Conservation (phyloP, 1,284 basidiomycete species). For the Rhodotorula sp. region DNA sequence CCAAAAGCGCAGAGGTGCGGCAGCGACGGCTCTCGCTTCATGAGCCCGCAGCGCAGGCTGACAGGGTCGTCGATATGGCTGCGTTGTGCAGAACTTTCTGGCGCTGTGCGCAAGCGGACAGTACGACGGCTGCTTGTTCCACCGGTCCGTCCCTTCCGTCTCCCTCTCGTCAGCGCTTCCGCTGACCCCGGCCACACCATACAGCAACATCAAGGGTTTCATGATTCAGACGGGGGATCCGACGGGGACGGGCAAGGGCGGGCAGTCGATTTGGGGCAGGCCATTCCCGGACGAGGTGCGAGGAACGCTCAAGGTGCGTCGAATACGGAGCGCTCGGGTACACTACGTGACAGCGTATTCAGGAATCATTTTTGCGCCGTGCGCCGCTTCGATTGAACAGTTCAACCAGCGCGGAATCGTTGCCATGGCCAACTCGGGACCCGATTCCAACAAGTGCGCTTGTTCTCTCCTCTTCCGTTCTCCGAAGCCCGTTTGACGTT, state of each 20-base stretch:
- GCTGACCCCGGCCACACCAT: not conserved
- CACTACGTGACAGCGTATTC: no score
- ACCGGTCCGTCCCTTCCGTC: conserved; percentile 55
- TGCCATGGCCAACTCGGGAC: conserved; percentile 96
- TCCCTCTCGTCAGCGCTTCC: not conserved
- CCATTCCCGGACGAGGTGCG: conserved; percentile 87
- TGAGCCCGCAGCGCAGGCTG: no score
- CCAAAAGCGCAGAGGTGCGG: conserved; percentile 84
- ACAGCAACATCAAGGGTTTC: conserved; percentile 87
- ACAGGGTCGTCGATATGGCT: not conserved
- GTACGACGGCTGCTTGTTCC: conserved; percentile 85
- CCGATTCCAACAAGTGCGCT: conserved; percentile 80
- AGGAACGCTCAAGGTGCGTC: conserved; percentile 79
- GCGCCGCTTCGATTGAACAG: conserved; percentile 54
- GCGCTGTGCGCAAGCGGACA: conserved; percentile 86
- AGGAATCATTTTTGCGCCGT: not conserved
- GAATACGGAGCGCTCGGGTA: not conserved
- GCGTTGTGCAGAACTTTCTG: conserved; percentile 75
- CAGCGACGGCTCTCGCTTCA: not conserved
- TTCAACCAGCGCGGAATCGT: conserved; percentile 90
- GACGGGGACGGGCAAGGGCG: conserved; percentile 56
- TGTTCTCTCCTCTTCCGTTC: conserved; percentile 9
- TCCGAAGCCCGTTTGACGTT: not conserved
- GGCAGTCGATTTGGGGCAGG: conserved; percentile 62
- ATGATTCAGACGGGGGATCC: conserved; percentile 63